Evolutionary conservation across 345 rosid genomes (phyloP).

Genomic region (Raphanus raphanistrum): DNA sequence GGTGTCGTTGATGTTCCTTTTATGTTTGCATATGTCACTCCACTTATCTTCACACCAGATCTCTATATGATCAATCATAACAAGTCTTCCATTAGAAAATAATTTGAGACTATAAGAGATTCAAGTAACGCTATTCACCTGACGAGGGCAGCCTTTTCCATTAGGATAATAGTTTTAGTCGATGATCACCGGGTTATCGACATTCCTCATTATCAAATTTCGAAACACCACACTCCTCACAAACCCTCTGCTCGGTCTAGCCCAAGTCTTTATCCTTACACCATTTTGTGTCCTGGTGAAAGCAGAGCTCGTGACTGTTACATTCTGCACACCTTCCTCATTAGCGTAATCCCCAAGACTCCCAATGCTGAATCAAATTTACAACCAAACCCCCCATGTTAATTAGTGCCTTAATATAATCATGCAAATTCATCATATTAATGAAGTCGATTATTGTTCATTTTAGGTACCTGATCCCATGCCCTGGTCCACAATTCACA

Average conservation of each 20-base stretch:
- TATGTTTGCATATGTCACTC: too few relatives aligned
- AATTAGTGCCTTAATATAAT: neutral
- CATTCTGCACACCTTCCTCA: conserved; percentile 51
- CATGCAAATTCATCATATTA: neutral
- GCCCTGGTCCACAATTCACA: conserved; percentile 64
- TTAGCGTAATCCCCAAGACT: conserved; percentile 45
- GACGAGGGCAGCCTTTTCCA: conserved; percentile 44
- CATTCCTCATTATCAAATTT: conserved; percentile 41
- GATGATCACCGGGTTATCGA: conserved; percentile 50
- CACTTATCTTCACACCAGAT: too few relatives aligned
- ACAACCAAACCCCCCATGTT: neutral
- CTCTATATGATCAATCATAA: too few relatives aligned
- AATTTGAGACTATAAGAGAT: too few relatives aligned
- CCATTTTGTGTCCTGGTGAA: conserved; percentile 53
- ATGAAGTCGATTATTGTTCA: neutral
- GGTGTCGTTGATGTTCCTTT: too few relatives aligned
- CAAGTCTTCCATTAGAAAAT: too few relatives aligned
- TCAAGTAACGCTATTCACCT: conserved; percentile 32
- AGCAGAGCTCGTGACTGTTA: conserved; percentile 40
- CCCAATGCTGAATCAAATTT: conserved; percentile 46
- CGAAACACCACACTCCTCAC: conserved; percentile 43
- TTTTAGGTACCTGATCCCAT: conserved; percentile 52
- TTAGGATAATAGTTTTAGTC: conserved; percentile 65
- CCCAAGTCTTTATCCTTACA: conserved; percentile 60
- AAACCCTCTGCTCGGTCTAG: conserved; percentile 48